phyloP scores from a whole-genome alignment of 306 rosid species.

The Canavalia ensiformis region DNA sequence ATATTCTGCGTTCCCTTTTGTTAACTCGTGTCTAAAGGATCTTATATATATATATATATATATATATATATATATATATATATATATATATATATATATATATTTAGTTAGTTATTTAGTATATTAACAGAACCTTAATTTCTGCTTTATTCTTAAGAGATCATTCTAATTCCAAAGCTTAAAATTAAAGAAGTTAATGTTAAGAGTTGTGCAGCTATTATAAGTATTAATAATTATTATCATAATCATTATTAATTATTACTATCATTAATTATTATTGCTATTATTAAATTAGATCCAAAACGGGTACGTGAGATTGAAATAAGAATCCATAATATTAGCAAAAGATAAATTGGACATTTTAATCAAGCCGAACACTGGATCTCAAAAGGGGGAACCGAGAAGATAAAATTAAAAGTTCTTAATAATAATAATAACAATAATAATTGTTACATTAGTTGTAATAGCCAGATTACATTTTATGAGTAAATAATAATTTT shows the following conservation, averaged over 20 bases:
- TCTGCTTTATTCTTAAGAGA: neutral
- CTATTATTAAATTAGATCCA: too few species aligned
- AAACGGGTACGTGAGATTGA: neutral
- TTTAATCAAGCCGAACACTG: neutral
- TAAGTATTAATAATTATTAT: too few species aligned
- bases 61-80: neutral
- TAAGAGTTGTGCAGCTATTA: neutral
- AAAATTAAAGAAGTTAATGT: neutral
- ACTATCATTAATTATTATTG: too few species aligned
- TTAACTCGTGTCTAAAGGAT: neutral
- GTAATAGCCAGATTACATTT: too few species aligned
- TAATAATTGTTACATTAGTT: too few species aligned
- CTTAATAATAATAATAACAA: too few species aligned
- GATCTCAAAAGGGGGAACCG: neutral
- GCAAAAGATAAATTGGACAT: neutral
- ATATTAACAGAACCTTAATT: neutral
- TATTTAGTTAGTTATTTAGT: neutral
- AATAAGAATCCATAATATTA: neutral
- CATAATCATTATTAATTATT: too few species aligned
- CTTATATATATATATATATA: neutral
- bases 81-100: neutral
- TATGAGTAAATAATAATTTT: too few species aligned
- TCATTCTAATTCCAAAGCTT: neutral
- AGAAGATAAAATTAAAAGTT: too few species aligned
- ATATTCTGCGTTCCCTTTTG: slow-evolving; percentile 11